Conservation (phyloP, 768 basidiomycete species). For the Lanmaoa rubissima region DNA sequence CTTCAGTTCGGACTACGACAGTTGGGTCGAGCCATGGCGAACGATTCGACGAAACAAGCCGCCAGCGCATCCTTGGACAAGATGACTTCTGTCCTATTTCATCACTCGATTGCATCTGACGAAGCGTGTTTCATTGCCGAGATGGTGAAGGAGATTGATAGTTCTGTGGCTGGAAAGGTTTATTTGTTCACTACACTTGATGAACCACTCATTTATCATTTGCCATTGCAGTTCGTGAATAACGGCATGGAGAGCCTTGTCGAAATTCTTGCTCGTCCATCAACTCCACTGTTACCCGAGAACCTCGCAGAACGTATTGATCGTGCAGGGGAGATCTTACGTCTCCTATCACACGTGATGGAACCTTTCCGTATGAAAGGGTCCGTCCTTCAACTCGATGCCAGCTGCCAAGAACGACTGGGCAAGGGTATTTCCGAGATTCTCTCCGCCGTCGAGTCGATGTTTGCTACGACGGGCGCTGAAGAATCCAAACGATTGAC, state of each 20-base stretch:
- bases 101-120: slow-evolving; percentile 70
- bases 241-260: slow-evolving; percentile 67
- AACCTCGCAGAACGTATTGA: slow-evolving; percentile 42
- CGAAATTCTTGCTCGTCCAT: slow-evolving; percentile 45
- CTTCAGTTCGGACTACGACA: slow-evolving; percentile 75
- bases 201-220: not conserved
- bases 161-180: slow-evolving; percentile 67
- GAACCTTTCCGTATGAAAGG: slow-evolving; percentile 56
- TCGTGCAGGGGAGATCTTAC: slow-evolving; percentile 64
- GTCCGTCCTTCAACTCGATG: slow-evolving; percentile 48
- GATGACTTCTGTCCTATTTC: slow-evolving; percentile 65
- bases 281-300: slow-evolving; percentile 24
- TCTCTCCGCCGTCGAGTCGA: slow-evolving; percentile 41
- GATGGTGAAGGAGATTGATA: slow-evolving; percentile 70
- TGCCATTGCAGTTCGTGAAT: slow-evolving; percentile 58
- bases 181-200: not conserved
- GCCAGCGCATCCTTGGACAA: slow-evolving; percentile 66
- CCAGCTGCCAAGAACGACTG: slow-evolving; percentile 53
- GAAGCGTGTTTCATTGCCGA: slow-evolving; percentile 85
- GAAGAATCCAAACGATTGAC: slow-evolving; percentile 30
- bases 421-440: slow-evolving; percentile 47
- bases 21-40: slow-evolving; percentile 63
- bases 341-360: slow-evolving; percentile 65
- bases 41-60: slow-evolving; percentile 46
- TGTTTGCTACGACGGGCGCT: slow-evolving; percentile 28